Percentiles rank a stretch among this genome's conserved stretches.
These are phyloP conservation scores for Calycina marina DNA, from an alignment of 2,329 filamentous ascomycete genomes.

Conservation along the genomic window DNA sequence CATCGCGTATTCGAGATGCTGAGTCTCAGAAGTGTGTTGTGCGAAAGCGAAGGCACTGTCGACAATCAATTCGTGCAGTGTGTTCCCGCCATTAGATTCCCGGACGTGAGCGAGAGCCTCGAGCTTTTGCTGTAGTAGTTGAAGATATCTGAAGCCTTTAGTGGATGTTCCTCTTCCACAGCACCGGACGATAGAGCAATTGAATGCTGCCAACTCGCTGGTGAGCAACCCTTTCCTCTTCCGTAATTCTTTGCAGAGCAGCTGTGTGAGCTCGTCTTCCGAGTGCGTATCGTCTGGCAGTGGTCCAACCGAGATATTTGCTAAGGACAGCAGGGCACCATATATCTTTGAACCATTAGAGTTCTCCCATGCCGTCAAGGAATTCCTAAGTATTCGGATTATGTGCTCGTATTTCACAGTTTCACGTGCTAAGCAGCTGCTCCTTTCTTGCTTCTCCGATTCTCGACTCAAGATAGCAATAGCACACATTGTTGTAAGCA, in stretches of 20 bases:
- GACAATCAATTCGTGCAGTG: slow-evolving; percentile 18
- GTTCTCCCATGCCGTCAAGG: slow-evolving; percentile 4
- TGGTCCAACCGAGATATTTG: slow-evolving; percentile 10
- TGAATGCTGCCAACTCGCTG: no score
- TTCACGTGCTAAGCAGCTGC: not conserved
- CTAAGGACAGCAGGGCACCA: slow-evolving; percentile 10
- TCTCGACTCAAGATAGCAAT: slow-evolving; percentile 21
- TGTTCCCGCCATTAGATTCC: slow-evolving; percentile 1
- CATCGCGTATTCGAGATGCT: slow-evolving; percentile 20
- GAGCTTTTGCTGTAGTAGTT: slow-evolving; percentile 22
- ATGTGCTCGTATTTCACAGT: slow-evolving; percentile 6
- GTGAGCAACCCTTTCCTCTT: no score
- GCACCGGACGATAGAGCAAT: slow-evolving; percentile 32
- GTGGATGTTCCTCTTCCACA: slow-evolving; percentile 27
- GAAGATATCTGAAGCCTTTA: slow-evolving; percentile 24
- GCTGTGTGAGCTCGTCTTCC: slow-evolving; percentile 2
- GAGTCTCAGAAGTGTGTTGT: slow-evolving; percentile 15
- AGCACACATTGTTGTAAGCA: slow-evolving; percentile 27
- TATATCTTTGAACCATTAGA: slow-evolving; percentile 1
- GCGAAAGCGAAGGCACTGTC: slow-evolving; percentile 22
- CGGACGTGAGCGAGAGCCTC: slow-evolving; percentile 6
- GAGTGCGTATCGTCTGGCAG: no score
- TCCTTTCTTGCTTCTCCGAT: not conserved
- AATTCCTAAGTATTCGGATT: slow-evolving; percentile 8
- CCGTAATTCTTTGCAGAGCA: slow-evolving; percentile 5